These are phyloP conservation scores for Fusarium graminum DNA, from an alignment of 2,329 filamentous ascomycete species.

Conservation along the genomic window DNA sequence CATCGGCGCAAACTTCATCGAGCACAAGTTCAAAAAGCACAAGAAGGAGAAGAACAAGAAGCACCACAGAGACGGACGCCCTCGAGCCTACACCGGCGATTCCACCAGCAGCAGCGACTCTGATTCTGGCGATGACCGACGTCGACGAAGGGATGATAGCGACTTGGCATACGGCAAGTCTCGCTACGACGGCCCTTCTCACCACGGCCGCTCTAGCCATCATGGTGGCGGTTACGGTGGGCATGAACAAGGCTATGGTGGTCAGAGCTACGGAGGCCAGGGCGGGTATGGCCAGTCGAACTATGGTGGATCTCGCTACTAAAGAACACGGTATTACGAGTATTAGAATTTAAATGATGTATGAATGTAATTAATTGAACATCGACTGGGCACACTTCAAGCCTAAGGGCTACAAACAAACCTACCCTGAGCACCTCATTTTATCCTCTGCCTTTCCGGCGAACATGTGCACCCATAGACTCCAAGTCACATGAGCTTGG, in stretches of 20 bases:
- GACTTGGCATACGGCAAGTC: slow-evolving; percentile 34
- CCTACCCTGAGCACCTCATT: too few species aligned
- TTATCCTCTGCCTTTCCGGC: too few species aligned
- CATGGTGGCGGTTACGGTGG: slow-evolving; percentile 11
- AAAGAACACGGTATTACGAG: not conserved
- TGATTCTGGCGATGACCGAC: slow-evolving; percentile 40
- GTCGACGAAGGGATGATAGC: slow-evolving; percentile 27
- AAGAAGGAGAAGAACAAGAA: slow-evolving; percentile 48
- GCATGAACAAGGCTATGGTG: not conserved
- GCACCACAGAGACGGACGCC: slow-evolving; percentile 41
- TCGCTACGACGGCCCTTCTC: slow-evolving; percentile 6
- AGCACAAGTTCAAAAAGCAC: slow-evolving; percentile 55
- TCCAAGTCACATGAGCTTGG: too few species aligned
- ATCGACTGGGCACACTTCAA: not conserved
- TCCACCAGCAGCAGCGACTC: slow-evolving; percentile 47
- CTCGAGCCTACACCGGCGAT: slow-evolving; percentile 37
- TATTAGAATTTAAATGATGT: not conserved
- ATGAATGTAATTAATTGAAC: not conserved
- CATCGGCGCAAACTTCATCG: slow-evolving; percentile 62
- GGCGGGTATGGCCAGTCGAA: not conserved
- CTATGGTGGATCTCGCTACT: not conserved
- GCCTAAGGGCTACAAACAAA: not conserved
- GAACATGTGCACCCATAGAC: too few species aligned
- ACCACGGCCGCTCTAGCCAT: not conserved
- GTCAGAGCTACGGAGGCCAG: slow-evolving; percentile 9